phyloP scores from a whole-genome alignment of 371 early-diverging fungal genomes.

The Funneliformis caledonium region DNA sequence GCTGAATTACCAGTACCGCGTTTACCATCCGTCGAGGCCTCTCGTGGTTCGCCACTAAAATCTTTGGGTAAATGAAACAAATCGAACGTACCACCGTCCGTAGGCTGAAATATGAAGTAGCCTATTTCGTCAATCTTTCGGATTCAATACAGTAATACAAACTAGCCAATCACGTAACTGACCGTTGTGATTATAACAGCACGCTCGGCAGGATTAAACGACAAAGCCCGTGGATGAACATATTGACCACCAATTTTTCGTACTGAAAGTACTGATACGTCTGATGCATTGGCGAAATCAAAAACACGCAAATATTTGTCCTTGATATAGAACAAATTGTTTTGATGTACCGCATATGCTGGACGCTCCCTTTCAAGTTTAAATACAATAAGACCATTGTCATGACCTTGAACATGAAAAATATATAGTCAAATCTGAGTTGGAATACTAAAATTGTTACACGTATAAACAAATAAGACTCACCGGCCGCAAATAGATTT shows the following conservation, averaged over 20 bases:
- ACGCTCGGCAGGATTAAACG: slow-evolving; percentile 95
- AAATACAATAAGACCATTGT: slow-evolving; percentile 96
- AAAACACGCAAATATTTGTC: slow-evolving; percentile 81
- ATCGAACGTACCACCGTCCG: slow-evolving; percentile 90
- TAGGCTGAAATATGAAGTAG: slow-evolving; percentile 51
- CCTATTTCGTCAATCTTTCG: neutral
- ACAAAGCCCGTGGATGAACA: slow-evolving; percentile 74
- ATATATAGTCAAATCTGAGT: neutral
- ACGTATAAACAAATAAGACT: slow-evolving; percentile 34
- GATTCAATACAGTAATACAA: slow-evolving; percentile 8
- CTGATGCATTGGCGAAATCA: slow-evolving; percentile 77
- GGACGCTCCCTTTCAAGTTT: slow-evolving; percentile 96
- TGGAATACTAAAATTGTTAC: neutral
- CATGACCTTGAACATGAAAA: slow-evolving; percentile 74
- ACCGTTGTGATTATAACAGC: slow-evolving; percentile 83
- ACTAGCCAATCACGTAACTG: slow-evolving; percentile 34
- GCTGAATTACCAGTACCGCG: slow-evolving; percentile 83
- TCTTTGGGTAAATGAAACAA: slow-evolving; percentile 82
- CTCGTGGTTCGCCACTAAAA: slow-evolving; percentile 66
- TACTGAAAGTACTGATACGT: slow-evolving; percentile 77
- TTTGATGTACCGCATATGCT: slow-evolving; percentile 81
- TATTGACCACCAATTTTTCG: slow-evolving; percentile 70
- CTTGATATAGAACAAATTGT: slow-evolving; percentile 83
- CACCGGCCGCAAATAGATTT: slow-evolving; percentile 94
- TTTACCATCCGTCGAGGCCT: slow-evolving; percentile 67